phyloP scores from a whole-genome alignment of 352 stramenopile species.

The Phytophthora constricta region DNA sequence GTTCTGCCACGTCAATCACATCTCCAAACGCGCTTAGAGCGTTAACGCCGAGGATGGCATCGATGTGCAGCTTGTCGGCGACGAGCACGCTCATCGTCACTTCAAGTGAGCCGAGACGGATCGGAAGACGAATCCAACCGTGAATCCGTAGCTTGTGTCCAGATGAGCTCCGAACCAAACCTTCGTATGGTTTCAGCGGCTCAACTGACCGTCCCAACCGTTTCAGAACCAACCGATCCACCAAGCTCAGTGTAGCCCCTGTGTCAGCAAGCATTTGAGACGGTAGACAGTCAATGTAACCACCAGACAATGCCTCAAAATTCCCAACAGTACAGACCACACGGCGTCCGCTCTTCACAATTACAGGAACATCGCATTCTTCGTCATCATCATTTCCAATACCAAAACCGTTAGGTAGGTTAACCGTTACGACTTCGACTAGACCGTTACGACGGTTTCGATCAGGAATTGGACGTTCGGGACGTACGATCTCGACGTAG shows the following conservation, averaged over 20 bases:
- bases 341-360: too few relatives aligned
- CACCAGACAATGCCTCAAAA: too few relatives aligned
- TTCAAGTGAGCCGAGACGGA: background rate
- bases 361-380: too few relatives aligned
- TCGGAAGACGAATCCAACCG: background rate
- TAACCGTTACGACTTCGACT: too few relatives aligned
- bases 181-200: background rate
- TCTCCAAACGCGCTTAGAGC: background rate
- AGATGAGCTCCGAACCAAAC: background rate
- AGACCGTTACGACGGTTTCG: too few relatives aligned
- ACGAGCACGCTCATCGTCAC: background rate
- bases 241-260: slow-evolving; percentile 1
- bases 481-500: too few relatives aligned
- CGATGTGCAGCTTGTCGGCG: background rate
- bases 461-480: too few relatives aligned
- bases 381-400: too few relatives aligned
- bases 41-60: slow-evolving; percentile 1
- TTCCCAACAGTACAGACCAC: too few relatives aligned
- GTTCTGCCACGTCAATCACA: slow-evolving; percentile 1
- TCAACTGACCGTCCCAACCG: background rate
- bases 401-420: too few relatives aligned
- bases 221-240: background rate
- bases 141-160: background rate
- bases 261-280: slow-evolving; percentile 2
- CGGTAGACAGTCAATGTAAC: background rate